phyloP scores from a whole-genome alignment of 148 eudicot species.

The Agrostemma githago region DNA sequence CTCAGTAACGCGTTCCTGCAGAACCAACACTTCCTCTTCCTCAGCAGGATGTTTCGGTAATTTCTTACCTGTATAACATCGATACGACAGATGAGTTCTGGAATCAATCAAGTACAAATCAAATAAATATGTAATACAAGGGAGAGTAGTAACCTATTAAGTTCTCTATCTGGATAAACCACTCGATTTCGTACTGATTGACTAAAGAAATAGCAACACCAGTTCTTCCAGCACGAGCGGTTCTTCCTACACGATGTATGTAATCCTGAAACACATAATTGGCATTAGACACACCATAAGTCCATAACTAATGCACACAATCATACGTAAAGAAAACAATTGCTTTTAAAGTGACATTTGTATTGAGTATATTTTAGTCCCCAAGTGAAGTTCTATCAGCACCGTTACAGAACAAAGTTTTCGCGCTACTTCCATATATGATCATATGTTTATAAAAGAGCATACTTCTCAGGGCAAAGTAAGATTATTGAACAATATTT shows the following conservation, averaged over 20 bases:
- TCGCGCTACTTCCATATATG: not conserved
- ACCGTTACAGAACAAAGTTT: slow-evolving; percentile 2
- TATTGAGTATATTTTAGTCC: slow-evolving; percentile 1
- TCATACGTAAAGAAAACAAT: not conserved
- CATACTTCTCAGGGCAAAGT: not conserved
- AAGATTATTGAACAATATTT: not conserved
- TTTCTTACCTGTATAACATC: slow-evolving; percentile 50
- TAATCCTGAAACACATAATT: slow-evolving; percentile 57
- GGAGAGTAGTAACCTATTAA: slow-evolving; percentile 50
- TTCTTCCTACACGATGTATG: slow-evolving; percentile 94
- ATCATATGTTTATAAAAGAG: not conserved
- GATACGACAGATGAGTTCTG: not conserved
- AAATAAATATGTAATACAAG: not conserved
- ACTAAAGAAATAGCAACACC: slow-evolving; percentile 82
- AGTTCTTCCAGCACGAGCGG: slow-evolving; percentile 94
- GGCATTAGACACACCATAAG: not conserved
- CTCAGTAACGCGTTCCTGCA: slow-evolving; percentile 62
- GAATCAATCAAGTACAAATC: not conserved
- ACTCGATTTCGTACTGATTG: slow-evolving; percentile 75
- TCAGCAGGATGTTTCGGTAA: slow-evolving; percentile 55
- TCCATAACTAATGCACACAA: not conserved
- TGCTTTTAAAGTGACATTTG: not conserved
- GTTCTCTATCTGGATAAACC: slow-evolving; percentile 78
- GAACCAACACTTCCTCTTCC: slow-evolving; percentile 66
- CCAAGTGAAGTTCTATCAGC: not conserved